Base-by-base conservation (phyloP, 345 rosid species). In the Bruguiera parviflora region DNA sequence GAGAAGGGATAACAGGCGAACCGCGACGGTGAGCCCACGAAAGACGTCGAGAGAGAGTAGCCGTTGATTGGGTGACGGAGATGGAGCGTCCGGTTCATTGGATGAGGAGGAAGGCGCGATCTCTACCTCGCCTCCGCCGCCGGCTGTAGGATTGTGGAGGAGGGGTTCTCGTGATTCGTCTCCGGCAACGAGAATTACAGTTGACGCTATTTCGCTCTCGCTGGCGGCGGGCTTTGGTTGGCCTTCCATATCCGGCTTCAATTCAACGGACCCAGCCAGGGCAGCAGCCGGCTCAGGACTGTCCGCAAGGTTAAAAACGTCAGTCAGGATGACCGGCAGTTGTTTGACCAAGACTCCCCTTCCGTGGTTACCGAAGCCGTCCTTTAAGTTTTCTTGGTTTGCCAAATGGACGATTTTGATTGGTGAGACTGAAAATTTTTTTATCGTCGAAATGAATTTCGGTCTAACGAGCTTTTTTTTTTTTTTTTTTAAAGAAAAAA, bases 1-100 rank as follows among this genome's bases (percentile, higher is more conserved):
- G 29, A 69, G 57, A 1, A 3, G 39, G 37, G 8, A 58, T 35
- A 6, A 8, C 8, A 21, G 72, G 4, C 29, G 28, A 77, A 84
- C 87, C 37, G 82, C 88, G 71, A 87, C 78, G 65, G 88, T 79
- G 73, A 87, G 87, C 35, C 91, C 91, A 39, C 88, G 87, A 69
- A 83, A 83, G 60, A 83, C 85, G 76, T 87, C 85, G 59, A 87
- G 87, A 52, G 85, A 86, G 2, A 71, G 58, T 51, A 86, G 83
- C 53, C 86, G 86, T 71, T 73, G 86, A 77, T 58, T 39, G 9
- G 73, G 69, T 2, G 51, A 57, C 19, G 62, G 52, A 7, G 49
- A 13, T 19, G 66, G 73, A 7, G 58, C 25, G 15, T 63, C 66
- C 8, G 67, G 56, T 43, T 32, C 69, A 61, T 61, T 24, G 70